phyloP scores from a whole-genome alignment of 106 monocot species.

The Dioscorea dumetorum region DNA sequence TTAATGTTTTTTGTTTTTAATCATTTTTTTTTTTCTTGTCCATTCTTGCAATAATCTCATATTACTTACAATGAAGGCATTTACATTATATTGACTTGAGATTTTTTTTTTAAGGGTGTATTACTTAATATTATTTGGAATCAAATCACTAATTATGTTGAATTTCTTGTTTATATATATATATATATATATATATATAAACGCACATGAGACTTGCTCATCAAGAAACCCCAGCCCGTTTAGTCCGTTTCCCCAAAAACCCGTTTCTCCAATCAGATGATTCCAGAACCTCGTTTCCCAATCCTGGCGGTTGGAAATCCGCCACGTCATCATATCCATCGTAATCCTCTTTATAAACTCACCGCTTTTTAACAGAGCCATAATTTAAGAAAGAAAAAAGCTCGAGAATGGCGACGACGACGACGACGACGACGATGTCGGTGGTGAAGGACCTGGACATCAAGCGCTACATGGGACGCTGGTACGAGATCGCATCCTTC shows the following conservation, averaged over 20 bases:
- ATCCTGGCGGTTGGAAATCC: neutral
- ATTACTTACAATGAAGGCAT: no score
- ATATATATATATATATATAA: no score
- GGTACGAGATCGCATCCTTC: slow-evolving; percentile 98
- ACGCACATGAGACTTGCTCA: no score
- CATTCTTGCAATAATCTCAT: no score
- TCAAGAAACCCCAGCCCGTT: neutral
- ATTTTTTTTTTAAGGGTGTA: no score
- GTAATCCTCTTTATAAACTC: slow-evolving; percentile 7
- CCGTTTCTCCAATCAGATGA: neutral
- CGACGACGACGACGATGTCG: slow-evolving; percentile 37
- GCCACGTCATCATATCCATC: neutral
- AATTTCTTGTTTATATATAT: no score
- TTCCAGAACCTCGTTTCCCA: neutral
- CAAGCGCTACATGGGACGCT: slow-evolving; percentile 79
- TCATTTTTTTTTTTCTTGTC: no score
- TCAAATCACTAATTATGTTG: no score
- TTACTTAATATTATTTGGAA: no score
- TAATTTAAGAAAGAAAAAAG: neutral
- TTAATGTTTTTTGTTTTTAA: no score
- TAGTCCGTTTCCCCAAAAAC: neutral
- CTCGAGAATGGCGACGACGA: neutral
- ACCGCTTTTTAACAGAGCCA: no score
- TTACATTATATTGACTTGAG: no score
- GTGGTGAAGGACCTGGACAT: slow-evolving; percentile 66